phyloP scores from a whole-genome alignment of 257 asterid species.

The Solanum rostratum region DNA sequence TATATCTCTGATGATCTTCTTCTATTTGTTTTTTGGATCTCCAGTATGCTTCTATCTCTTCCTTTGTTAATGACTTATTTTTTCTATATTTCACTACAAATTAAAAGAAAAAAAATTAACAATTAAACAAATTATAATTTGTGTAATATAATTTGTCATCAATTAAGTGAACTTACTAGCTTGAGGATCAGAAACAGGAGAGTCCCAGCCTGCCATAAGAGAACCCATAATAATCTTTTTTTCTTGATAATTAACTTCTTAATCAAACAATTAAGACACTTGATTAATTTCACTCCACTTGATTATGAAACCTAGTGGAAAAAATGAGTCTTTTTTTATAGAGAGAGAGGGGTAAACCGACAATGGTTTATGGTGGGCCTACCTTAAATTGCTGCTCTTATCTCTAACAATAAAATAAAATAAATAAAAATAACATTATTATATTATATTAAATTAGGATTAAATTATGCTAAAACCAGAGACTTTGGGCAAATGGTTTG shows the following conservation, averaged over 20 bases:
- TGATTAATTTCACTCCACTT: not conserved
- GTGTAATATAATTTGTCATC: not conserved
- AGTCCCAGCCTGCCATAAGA: constrained; percentile 92
- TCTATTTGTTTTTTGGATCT: constrained; percentile 49
- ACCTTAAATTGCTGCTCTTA: not conserved
- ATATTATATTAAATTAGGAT: not conserved
- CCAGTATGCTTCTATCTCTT: constrained; percentile 64
- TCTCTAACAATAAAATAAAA: not conserved
- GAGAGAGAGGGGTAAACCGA: not conserved
- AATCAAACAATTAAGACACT: not conserved
- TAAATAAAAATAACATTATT: not conserved
- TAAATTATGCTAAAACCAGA: not conserved
- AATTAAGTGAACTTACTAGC: constrained; percentile 27
- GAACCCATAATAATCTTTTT: constrained; percentile 52
- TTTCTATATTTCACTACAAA: constrained; percentile 33
- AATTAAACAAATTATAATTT: not conserved
- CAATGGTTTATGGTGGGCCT: not conserved
- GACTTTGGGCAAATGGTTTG: not conserved
- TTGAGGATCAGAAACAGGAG: constrained; percentile 37
- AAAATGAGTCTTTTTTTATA: not conserved
- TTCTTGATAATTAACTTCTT: not conserved
- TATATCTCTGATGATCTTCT: constrained; percentile 53
- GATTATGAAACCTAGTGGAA: not conserved
- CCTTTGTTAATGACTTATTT: constrained; percentile 64
- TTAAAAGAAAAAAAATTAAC: not conserved